phyloP scores from a whole-genome alignment of 2,329 filamentous ascomycete genomes.

The Colletotrichum liriopes region DNA sequence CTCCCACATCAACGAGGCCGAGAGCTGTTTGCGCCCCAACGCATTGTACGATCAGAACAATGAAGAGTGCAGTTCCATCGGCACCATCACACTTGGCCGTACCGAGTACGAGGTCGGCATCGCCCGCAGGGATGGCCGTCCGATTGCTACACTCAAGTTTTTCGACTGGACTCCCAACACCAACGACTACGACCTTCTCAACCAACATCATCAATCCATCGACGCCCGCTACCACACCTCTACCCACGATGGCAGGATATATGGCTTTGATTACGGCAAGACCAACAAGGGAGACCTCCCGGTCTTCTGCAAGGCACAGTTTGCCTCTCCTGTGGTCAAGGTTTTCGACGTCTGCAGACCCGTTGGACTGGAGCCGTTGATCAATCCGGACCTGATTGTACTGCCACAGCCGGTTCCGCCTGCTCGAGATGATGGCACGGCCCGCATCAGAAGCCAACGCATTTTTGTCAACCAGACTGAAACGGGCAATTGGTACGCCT shows the following conservation, averaged over 20 bases:
- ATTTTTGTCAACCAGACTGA: constrained; percentile 92
- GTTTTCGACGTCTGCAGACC: constrained; percentile 92
- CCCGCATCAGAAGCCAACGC: constrained; percentile 71
- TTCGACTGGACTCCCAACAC: constrained; percentile 97
- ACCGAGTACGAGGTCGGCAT: constrained; percentile 94
- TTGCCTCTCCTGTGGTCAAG: constrained; percentile 77
- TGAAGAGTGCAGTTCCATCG: constrained; percentile 84
- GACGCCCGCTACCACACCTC: constrained; percentile 93
- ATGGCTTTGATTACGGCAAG: constrained; percentile 79
- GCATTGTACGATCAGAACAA: constrained; percentile 76
- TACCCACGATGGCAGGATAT: constrained; percentile 86
- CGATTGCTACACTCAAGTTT: constrained; percentile 91
- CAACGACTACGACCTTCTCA: constrained; percentile 87
- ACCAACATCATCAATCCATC: constrained; percentile 84
- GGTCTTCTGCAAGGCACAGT: constrained; percentile 74
- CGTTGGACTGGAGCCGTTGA: constrained; percentile 70
- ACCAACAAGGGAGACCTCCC: constrained; percentile 57
- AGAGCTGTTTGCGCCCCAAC: constrained; percentile 82
- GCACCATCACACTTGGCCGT: constrained; percentile 86
- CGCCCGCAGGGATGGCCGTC: constrained; percentile 79
- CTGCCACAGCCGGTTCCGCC: constrained; percentile 87
- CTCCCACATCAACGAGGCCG: constrained; percentile 76
- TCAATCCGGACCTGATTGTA: constrained; percentile 83
- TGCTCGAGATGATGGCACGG: constrained; percentile 63
- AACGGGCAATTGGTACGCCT: constrained; percentile 91